phyloP scores from a whole-genome alignment of 192 early-diverging fungal genomes.

The Dispira simplex region DNA sequence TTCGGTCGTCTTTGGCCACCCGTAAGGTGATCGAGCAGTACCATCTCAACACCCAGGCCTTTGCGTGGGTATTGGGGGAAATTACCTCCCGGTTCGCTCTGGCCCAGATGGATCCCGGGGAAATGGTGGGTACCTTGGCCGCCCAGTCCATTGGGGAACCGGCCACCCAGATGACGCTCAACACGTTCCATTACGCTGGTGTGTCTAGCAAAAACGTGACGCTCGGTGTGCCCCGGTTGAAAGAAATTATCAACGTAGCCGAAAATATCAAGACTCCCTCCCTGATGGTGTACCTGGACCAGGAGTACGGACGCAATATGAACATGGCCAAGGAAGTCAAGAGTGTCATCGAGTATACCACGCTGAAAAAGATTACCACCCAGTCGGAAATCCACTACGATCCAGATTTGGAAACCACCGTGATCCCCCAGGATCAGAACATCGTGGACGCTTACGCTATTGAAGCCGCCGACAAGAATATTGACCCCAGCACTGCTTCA shows the following conservation, averaged over 20 bases:
- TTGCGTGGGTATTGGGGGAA: conserved; percentile 90
- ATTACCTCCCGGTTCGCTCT: conserved; percentile 83
- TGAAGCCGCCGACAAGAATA: conserved; percentile 64
- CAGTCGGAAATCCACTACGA: conserved; percentile 94
- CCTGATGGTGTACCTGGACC: conserved; percentile 55
- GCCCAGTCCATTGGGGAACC: conserved; percentile 99
- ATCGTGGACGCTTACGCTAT: conserved; percentile 68
- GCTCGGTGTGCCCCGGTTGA: conserved; percentile 93
- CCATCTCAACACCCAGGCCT: conserved; percentile 71
- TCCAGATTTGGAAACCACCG: conserved; percentile 64
- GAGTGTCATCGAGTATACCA: conserved; percentile 56
- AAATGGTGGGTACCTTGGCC: conserved; percentile 96
- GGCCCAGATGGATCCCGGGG: conserved; percentile 82
- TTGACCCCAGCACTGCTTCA: conserved; percentile 32
- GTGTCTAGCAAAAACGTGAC: conserved; percentile 94
- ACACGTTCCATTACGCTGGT: conserved; percentile 99
- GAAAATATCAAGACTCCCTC: conserved; percentile 91
- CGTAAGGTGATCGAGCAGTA: conserved; percentile 82
- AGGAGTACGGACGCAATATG: conserved; percentile 28
- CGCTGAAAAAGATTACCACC: conserved; percentile 65
- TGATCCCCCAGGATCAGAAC: conserved; percentile 76
- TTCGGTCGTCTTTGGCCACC: conserved; percentile 64
- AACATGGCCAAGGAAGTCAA: conserved; percentile 81
- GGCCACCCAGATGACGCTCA: conserved; percentile 98
- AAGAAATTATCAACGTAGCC: conserved; percentile 98